Evolutionary conservation across 2,329 filamentous ascomycete genomes (phyloP), one percentile per base, ranked within the genome.

Genomic region (Phoma herbarum): DNA sequence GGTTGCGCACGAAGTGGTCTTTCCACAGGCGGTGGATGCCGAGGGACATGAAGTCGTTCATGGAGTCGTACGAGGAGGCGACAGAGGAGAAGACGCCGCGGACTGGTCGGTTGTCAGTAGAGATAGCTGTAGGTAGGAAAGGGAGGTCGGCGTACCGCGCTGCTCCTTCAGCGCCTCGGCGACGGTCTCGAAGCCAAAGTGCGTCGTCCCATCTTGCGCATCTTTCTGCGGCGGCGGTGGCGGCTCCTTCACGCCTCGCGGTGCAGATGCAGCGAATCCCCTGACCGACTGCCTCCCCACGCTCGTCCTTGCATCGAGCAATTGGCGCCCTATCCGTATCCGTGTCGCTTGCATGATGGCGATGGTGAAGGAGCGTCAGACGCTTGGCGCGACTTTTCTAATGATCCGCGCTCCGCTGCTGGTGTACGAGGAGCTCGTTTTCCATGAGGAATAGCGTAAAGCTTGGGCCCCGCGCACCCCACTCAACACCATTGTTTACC

Each of bases 21-120:
- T 91, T 99, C 95, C 95, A 99, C 35, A 99, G 82, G 42, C 95
- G 90, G 78, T 99, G 95, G 80, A 97, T 93, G 54, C 95, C 95
- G 46, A 99, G 86, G 8, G 95, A 98, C 95, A 99, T 99, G 67
- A 98, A 85, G 78, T 99, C 95, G 81, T 99, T 99, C 95, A 99
- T 99, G 62, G 89, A 90, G 79, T 99, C 95, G 80, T 99, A 99
- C 18, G 90, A 92, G 63, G 91, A 88, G 67, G 95, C 95, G 39
- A 99, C 95, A 66, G 90, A 97, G 78, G 92, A 94, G 82, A 99
- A 99, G 58, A 99, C 95, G 41, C 86, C 88, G 60, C 90, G 90
- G 39, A 97, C 93, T 84, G 81, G 80, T 23, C 42, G 60, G 1
- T 14, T 1, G 4, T 70, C 43, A 64, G 59, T 20, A n/a, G n/a